phyloP scores from a whole-genome alignment of 257 asterid species.

The Solanum etuberosum region DNA sequence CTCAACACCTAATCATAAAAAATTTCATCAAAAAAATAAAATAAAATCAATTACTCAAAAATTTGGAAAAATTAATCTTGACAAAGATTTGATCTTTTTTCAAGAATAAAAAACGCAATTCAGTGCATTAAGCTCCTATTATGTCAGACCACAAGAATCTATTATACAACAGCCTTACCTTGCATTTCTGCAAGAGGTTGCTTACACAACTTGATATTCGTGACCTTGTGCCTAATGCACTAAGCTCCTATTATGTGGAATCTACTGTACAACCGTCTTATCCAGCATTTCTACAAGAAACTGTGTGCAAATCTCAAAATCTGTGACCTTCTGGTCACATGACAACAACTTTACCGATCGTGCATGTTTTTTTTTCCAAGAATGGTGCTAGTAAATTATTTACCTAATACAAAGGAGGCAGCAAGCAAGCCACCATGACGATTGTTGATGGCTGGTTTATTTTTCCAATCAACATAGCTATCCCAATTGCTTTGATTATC shows the following conservation, averaged over 20 bases:
- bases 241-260: not conserved
- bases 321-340: not conserved
- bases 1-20: not conserved
- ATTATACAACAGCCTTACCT: not conserved
- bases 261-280: not conserved
- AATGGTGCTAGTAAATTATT: not conserved
- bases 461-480: slow-evolving; percentile 78
- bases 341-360: not conserved
- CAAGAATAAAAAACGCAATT: not conserved
- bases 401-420: slow-evolving; percentile 83
- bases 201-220: too few species aligned
- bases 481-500: slow-evolving; percentile 48
- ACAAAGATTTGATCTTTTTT: not conserved
- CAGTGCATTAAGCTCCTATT: not conserved
- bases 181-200: too few species aligned
- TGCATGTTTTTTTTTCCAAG: not conserved
- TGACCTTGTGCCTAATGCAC: not conserved
- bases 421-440: slow-evolving; percentile 86
- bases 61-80: not conserved
- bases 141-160: not conserved
- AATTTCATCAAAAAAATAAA: slow-evolving; percentile 18
- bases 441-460: slow-evolving; percentile 44
- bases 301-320: not conserved
- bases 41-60: not conserved
- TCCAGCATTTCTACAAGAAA: not conserved